Percentiles rank a stretch among this genome's conserved stretches.
Conservation (phyloP, 371 early-diverging fungal genomes). For the Agmasoma carcini region DNA sequence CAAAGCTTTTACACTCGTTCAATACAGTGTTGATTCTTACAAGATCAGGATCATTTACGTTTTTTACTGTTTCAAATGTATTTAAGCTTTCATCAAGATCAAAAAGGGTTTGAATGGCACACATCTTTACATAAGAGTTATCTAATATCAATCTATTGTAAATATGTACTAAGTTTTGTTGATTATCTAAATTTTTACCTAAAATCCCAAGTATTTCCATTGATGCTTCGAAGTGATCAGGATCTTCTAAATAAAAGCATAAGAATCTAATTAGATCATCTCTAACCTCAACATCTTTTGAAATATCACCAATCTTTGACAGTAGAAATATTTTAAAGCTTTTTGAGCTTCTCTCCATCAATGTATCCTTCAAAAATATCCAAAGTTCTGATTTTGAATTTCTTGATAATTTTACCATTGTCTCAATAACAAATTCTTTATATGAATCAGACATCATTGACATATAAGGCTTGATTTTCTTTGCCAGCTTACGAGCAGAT, state of each 20-base stretch:
- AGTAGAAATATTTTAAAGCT: slow-evolving; percentile 48
- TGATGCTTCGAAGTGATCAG: slow-evolving; percentile 45
- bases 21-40: slow-evolving; percentile 8
- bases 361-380: slow-evolving; percentile 30
- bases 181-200: slow-evolving; percentile 21
- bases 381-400: slow-evolving; percentile 19
- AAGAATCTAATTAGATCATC: slow-evolving; percentile 18
- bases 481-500: slow-evolving; percentile 38
- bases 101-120: slow-evolving; percentile 35
- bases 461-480: slow-evolving; percentile 40
- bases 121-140: slow-evolving; percentile 41
- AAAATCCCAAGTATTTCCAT: slow-evolving; percentile 48
- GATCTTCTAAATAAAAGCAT: slow-evolving; percentile 50
- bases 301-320: slow-evolving; percentile 26
- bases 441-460: slow-evolving; percentile 39
- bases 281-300: slow-evolving; percentile 16
- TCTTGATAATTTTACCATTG: slow-evolving; percentile 39
- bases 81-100: slow-evolving; percentile 8
- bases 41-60: slow-evolving; percentile 9
- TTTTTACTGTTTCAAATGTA: slow-evolving; percentile 6
- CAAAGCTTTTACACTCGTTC: background rate
- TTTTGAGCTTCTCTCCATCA: slow-evolving; percentile 29
- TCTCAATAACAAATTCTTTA: slow-evolving; percentile 45
- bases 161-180: slow-evolving; percentile 42
- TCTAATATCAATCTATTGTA: slow-evolving; percentile 52